Evolutionary conservation across 768 basidiomycete genomes (phyloP), one percentile per base, ranked within the genome.

Genomic region (Hysterangium stoloniferum): DNA sequence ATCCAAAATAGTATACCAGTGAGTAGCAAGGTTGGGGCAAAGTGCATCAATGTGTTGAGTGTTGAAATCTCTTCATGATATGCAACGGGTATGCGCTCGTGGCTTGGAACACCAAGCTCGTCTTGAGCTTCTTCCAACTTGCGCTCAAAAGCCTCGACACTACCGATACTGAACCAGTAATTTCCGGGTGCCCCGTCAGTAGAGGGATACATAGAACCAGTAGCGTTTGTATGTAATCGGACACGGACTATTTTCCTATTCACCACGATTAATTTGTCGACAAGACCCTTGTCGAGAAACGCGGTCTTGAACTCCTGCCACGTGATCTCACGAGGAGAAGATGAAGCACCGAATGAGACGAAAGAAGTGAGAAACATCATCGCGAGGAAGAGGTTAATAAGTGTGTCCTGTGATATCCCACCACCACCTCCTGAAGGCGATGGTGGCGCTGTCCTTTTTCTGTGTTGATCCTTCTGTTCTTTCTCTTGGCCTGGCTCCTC

Each of bases 261-360:
- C 62, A 97, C 78, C 53, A 98, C 95, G 47, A 82, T 78, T 52
- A 98, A 82, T 61, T 83, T 92, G 58, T 97, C 93, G 32, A 99
- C 95, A 47, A 97, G 78, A 36, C 92, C 95, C 63, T 94, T 93
- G 68, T 95, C 86, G 40, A 99, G 84, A 73, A 99, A 91, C 8
- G 92, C 91, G 38, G 90, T 94, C 46, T 93, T 82, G 73, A 99
- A 99, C 68, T 98, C 96, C 68, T 97, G 94, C 95, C 96, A 99
- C 56, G 96, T 99, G 58, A 99, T 98, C 69, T 99, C 96, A 53
- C 86, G 80, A 22, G 70, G 67, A 0, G 69, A 64, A 4, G 76
- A 69, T 0, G 71, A 65, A 33, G 70, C 71, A 25, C 63, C 62
- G 11, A 80, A 75, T 12, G 77, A 76, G 58, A 83, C 86, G 12